Base-by-base conservation (phyloP, 768 basidiomycete genomes). In the Podaxis carcinomalis region DNA sequence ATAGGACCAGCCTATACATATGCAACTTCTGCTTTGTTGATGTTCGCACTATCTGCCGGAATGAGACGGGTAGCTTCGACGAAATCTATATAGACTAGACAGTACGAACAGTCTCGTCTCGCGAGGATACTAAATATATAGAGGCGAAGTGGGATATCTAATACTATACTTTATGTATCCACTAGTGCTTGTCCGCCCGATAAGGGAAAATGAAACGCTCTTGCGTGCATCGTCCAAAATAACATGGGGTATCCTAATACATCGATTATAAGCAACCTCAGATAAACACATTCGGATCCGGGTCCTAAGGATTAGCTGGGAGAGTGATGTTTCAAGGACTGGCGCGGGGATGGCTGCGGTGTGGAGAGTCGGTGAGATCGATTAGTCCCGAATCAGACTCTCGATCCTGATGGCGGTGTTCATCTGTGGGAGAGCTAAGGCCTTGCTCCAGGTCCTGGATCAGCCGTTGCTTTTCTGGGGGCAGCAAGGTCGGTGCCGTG, bases 1-100 rank as follows among this genome's bases (percentile, higher is more conserved):
- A 87, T 93, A 66, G 92, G 92, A 3, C 92, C 92, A 46, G 83
- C 89, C 6, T 62, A 79, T 50, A 94, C 92, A n/a, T 94, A 94
- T 62, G 76, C 77, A 1, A 71, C 80, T 11, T 82, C 87, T 44
- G 88, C 86, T 0, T 63, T 82, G 23, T 83, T 86, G 0, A 93
- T 92, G 89, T 69, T 83, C 14, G 73, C 74, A 21, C 74, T 94
- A 56, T 81, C 84, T 2, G 63, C 69, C 19, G 73, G 73, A 51
- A 92, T 93, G 89, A 79, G 74, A 67, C 70, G 75, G 11, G 72
- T 85, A 57, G 73, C 78, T 47, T 68, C 66, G 28, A 76, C 72
- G 16, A 76, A 74, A 70, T 71, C 75, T 53, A 65, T 68, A 62
- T 73, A 66, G 67, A 21, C 16, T 62, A 57, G 25, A 40, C 25